Conservation (phyloP, 306 rosid genomes). For the Malus fusca region DNA sequence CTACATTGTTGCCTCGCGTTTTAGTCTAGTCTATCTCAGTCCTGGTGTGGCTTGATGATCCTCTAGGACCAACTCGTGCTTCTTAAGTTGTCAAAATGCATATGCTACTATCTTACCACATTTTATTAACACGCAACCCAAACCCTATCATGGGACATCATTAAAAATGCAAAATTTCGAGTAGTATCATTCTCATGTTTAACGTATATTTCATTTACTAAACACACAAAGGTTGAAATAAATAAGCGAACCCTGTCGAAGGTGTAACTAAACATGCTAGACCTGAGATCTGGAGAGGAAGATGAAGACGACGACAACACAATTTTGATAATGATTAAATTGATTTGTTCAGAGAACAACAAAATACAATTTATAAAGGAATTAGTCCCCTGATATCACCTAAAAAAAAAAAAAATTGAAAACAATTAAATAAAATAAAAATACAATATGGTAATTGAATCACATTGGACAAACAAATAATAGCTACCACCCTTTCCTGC, state of each 20-base stretch:
- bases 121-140: no score
- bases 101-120: no score
- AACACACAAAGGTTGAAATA: not conserved
- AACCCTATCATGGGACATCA: no score
- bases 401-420: constrained; percentile 10
- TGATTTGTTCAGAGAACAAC: not conserved
- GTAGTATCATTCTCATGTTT: no score
- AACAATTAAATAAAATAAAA: constrained; percentile 13
- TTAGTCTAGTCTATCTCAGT: no score
- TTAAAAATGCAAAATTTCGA: no score
- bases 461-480: constrained; percentile 29
- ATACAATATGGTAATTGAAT: constrained; percentile 35
- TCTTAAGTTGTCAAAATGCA: no score
- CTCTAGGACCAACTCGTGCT: no score
- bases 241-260: no score
- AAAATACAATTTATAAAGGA: not conserved
- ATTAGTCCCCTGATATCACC: constrained; percentile 16
- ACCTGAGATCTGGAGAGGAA: not conserved
- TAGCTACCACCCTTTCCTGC: constrained; percentile 27
- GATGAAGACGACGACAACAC: not conserved
- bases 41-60: no score
- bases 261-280: no score
- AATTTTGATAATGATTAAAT: not conserved
- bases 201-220: not conserved
- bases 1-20: no score